Evolutionary conservation across 1,284 basidiomycete genomes (phyloP).

Genomic region (Ceratobasidium sp.): DNA sequence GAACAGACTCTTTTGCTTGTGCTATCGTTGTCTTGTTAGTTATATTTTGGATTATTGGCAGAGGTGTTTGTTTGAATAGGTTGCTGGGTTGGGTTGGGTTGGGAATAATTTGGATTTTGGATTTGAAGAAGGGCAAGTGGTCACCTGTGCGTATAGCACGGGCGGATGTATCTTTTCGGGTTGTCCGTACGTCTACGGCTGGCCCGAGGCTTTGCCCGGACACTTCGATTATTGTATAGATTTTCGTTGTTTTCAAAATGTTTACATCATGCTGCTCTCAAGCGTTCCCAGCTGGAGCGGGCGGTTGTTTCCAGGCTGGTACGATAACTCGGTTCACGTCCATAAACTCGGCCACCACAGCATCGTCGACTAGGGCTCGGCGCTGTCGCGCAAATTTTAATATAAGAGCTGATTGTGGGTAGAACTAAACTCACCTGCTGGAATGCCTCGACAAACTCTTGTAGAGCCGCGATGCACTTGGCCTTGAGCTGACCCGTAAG

Average conservation of each 20-base stretch:
- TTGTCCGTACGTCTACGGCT: constrained; percentile 38
- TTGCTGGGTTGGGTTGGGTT: not conserved
- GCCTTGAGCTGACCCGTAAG: constrained; percentile 95
- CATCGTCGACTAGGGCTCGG: constrained; percentile 85
- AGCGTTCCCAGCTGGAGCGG: not conserved
- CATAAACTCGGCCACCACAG: constrained; percentile 85
- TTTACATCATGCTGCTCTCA: constrained; percentile 8
- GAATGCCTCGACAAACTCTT: constrained; percentile 88
- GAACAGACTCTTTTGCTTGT: not conserved
- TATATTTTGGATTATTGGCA: constrained; percentile 42
- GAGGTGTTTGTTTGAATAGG: not conserved
- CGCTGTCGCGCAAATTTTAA: constrained; percentile 65
- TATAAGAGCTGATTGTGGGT: not conserved
- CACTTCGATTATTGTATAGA: constrained; percentile 34
- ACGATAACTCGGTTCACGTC: constrained; percentile 85
- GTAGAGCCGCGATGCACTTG: constrained; percentile 86
- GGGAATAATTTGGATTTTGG: constrained; percentile 30
- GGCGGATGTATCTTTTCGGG: constrained; percentile 22
- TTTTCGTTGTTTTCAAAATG: constrained; percentile 24
- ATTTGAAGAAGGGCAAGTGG: constrained; percentile 11
- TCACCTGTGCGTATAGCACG: not conserved
- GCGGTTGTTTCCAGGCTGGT: constrained; percentile 54
- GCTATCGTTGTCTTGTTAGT: constrained; percentile 23
- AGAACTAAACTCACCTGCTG: constrained; percentile 76
- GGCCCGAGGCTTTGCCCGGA: constrained; percentile 36